phyloP scores from a whole-genome alignment of 1,284 basidiomycete genomes.

The Microbotryomycetes sp. region DNA sequence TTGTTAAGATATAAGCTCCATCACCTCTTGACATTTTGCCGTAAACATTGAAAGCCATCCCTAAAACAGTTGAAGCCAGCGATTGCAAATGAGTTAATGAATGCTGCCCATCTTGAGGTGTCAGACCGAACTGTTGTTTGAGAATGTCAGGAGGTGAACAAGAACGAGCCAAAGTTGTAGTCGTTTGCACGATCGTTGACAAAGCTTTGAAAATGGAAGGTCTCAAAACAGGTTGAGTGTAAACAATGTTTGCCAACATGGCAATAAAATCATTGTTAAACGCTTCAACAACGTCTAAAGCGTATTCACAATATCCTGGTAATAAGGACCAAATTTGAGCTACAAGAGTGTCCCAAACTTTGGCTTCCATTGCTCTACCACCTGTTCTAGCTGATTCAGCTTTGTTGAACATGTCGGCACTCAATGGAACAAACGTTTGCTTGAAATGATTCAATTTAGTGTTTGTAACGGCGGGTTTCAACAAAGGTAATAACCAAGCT shows the following conservation, averaged over 20 bases:
- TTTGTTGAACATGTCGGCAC: conserved; percentile 75
- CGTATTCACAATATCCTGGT: conserved; percentile 63
- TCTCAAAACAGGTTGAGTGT: conserved; percentile 77
- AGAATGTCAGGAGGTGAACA: conserved; percentile 48
- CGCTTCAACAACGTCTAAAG: conserved; percentile 66
- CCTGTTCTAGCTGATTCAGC: conserved; percentile 60
- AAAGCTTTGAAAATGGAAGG: conserved; percentile 75
- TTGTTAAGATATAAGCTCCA: conserved; percentile 69
- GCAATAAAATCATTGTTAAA: conserved; percentile 70
- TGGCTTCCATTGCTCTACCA: conserved; percentile 67
- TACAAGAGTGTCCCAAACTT: conserved; percentile 87
- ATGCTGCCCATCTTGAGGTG: conserved; percentile 55
- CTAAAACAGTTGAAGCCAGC: conserved; percentile 85
- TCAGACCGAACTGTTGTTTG: conserved; percentile 49
- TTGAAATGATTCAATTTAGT: conserved; percentile 79
- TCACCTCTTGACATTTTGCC: conserved; percentile 69
- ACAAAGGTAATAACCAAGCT: conserved; percentile 86
- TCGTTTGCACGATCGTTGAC: conserved; percentile 74
- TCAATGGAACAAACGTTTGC: conserved; percentile 84
- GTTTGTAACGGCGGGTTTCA: conserved; percentile 70
- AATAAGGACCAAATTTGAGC: conserved; percentile 80
- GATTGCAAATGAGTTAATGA: conserved; percentile 69
- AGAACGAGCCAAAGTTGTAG: conserved; percentile 46
- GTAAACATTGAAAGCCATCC: conserved; percentile 96
- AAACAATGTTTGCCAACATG: conserved; percentile 84